Evolutionary conservation across 495 filamentous ascomycete genomes (phyloP), one percentile per base, ranked within the genome.

Genomic region (Aspergillus steynii): DNA sequence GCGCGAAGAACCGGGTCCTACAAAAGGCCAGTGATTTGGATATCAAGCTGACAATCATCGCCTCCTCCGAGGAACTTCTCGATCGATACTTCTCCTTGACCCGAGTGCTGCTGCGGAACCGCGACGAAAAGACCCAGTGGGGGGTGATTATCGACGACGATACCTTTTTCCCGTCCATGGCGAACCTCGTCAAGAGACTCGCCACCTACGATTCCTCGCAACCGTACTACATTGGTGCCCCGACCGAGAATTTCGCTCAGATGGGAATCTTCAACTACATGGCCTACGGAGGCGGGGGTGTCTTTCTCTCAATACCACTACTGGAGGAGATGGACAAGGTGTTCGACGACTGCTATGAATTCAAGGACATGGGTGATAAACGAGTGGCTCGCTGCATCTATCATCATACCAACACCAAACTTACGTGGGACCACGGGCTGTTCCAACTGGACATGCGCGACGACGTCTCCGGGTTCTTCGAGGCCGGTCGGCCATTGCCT

Each of bases 141-240:
- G 53, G 88, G 83, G 86, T 75, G 76, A 25, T 84, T 72, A 78
- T 90, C 27, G 87, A 90, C 70, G 88, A 90, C 71, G 88, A 90
- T 67, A 90, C 88, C 5, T 88, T 88, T 66, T 86, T 87, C 71
- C 77, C 80, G 0, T 82, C 78, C 31, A 77, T 86, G 71, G 61
- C 63, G 26, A 71, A 72, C 29, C 71, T 88, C 2, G 70, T 83
- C 2, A 55, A 75, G 3, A 78, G 71, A 32, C 66, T 88, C 1
- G 61, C 50, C 6, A 56, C 65, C 27, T 83, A 84, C 65, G 77
- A 86, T 56, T 61, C 79, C 27, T 69, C 63, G 5, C 66, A 78
- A 47, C 74, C 74, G 15, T 73, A 78, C 60, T 87, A 86, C 60
- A 74, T 87, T 28, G 84, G 86, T 37, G 74, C 79, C 46, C 68